Evolutionary conservation across 768 basidiomycete species (phyloP), one percentile per base, ranked within the genome.

Genomic region (Hemileccinum rubropunctum): DNA sequence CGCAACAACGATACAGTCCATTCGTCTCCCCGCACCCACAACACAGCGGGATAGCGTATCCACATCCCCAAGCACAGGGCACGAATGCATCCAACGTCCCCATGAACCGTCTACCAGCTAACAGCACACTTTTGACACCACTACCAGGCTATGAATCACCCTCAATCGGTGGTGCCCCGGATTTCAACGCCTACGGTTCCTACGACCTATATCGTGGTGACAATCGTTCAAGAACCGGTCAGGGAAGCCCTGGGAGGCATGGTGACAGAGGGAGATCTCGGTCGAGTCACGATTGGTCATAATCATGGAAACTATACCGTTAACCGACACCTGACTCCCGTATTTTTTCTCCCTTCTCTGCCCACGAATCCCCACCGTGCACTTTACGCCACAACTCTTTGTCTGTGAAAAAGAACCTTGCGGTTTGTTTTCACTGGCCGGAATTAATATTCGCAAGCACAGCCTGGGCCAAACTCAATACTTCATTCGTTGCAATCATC

Each of bases 91-190:
- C 57, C 39, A 47, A 44, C 41, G 32, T 63, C 9, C 48, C 52
- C 23, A 53, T 70, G 47, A 70, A 61, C 54, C 75, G 82, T 37
- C 72, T 88, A 26, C 80, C 83, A 15, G 69, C 80, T 27, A 78
- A 82, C 59, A 86, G 82, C 66, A 87, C 83, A 21, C 73, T 89
- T 47, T 71, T 88, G 53, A 88, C 86, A 28, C 84, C 87, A n/a
- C 72, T 86, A 17, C 75, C 81, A 4, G 78, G 82, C 18, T 85
- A 83, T 58, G 75, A 77, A 52, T 59, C 71, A 8, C 57, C 75
- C 26, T 64, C 76, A n/a, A 54, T 74, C 48, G 47, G 54, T 33
- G 49, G 58, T 47, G 30, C 27, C 26, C 23, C 54, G 8, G 42
- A 53, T 26, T 45, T 57, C 37, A 45, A 57, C 28, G 15, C 51